Conservation (phyloP, 2,329 filamentous ascomycete species). For the Phaeophleospora eucalypticola region DNA sequence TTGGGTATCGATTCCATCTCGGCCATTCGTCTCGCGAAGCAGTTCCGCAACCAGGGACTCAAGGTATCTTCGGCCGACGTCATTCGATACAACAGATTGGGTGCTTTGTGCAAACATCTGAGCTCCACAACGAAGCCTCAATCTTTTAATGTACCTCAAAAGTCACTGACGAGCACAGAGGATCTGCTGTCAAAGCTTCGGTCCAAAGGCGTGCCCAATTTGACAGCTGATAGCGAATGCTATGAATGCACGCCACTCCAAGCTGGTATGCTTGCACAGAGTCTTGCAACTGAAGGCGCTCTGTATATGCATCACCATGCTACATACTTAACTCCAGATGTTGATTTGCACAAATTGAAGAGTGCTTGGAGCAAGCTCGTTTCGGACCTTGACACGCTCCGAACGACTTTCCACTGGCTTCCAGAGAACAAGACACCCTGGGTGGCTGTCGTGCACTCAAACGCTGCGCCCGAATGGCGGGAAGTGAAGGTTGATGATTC, state of each 20-base stretch:
- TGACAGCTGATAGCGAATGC: neutral
- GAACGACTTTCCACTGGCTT: conserved; percentile 16
- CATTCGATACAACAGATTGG: conserved; percentile 11
- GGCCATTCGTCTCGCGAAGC: conserved; percentile 14
- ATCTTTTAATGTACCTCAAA: neutral
- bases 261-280: conserved; percentile 14
- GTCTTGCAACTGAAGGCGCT: conserved; percentile 13
- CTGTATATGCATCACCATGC: conserved; percentile 16
- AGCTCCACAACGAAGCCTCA: neutral
- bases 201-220: neutral
- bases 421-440: conserved; percentile 9
- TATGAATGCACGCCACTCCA: conserved; percentile 16
- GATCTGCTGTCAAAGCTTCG: neutral
- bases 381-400: conserved; percentile 9
- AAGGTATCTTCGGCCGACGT: conserved; percentile 13
- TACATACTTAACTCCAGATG: conserved; percentile 3
- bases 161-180: neutral
- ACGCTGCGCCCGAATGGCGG: conserved; percentile 2
- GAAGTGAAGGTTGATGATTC: conserved; percentile 2
- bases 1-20: conserved; percentile 17
- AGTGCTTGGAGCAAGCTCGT: conserved; percentile 9
- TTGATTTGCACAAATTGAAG: conserved; percentile 6
- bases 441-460: conserved; percentile 10
- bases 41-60: conserved; percentile 7
- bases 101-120: conserved; percentile 8